Percentiles rank a stretch among this genome's conserved stretches.
phyloP scores from a whole-genome alignment of 805 yeast genomes.

The Yarrowia deformans region DNA sequence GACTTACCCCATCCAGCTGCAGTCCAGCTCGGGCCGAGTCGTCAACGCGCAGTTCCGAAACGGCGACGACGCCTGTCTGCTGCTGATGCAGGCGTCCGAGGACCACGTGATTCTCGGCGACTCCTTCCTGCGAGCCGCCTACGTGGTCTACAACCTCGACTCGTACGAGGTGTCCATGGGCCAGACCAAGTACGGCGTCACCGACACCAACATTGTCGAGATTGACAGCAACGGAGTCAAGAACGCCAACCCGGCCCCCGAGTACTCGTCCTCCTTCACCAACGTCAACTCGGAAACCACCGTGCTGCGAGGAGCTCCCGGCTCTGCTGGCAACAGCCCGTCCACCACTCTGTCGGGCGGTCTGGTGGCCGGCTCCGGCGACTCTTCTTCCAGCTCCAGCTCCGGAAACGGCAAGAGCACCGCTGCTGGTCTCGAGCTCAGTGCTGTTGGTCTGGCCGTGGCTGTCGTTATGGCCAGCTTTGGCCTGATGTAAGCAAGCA shows the following conservation, averaged over 20 bases:
- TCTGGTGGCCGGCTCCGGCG: conserved; percentile 27
- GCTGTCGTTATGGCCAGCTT: conserved; percentile 19
- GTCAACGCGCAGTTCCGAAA: conserved; percentile 41
- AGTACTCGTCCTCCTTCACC: conserved; percentile 17
- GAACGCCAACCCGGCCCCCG: conserved; percentile 47
- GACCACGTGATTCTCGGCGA: conserved; percentile 64
- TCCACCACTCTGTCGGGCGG: conserved; percentile 38
- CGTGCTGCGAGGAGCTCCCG: conserved; percentile 20
- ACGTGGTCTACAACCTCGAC: conserved; percentile 71
- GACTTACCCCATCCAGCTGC: conserved; percentile 44
- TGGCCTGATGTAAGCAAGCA: conserved; percentile 14
- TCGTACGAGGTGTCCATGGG: conserved; percentile 64
- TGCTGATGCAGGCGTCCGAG: conserved; percentile 47
- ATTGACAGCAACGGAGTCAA: conserved; percentile 47
- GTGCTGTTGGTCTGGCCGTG: conserved; percentile 18
- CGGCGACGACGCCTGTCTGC: conserved; percentile 44
- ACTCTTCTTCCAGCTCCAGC: neutral
- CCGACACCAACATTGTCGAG: conserved; percentile 47
- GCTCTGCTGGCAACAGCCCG: conserved; percentile 17
- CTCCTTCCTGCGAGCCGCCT: conserved; percentile 67
- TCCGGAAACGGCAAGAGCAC: conserved; percentile 9
- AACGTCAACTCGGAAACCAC: conserved; percentile 16
- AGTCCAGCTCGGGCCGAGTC: conserved; percentile 18
- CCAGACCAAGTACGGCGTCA: conserved; percentile 50
- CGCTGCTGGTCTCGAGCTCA: conserved; percentile 27